phyloP scores from a whole-genome alignment of 305 asterid genomes.

The Ilex paraguariensis region DNA sequence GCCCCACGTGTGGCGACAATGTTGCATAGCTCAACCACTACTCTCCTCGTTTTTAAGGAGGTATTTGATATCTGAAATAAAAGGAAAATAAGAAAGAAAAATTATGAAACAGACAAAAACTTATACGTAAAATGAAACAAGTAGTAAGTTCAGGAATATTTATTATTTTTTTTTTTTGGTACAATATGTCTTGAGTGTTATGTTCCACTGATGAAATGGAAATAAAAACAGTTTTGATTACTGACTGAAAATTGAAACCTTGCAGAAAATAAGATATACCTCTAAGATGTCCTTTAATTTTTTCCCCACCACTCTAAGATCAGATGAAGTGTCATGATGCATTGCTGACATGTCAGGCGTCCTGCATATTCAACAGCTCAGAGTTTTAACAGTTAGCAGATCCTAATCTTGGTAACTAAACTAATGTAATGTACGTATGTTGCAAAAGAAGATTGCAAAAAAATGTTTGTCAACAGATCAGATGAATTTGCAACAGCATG shows the following conservation, averaged over 20 bases:
- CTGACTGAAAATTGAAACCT: not conserved
- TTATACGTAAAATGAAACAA: no score
- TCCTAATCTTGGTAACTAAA: no score
- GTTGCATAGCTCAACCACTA: conserved; percentile 67
- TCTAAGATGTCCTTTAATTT: conserved; percentile 54
- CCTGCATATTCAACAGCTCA: conserved; percentile 34
- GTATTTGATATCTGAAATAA: conserved; percentile 49
- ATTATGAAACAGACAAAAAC: not conserved
- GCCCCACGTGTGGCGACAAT: conserved; percentile 77
- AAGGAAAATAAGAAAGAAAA: conserved; percentile 1
- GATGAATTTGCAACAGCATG: not conserved
- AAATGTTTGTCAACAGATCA: not conserved
- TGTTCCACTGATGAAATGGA: no score
- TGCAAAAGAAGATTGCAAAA: no score
- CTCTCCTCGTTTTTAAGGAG: conserved; percentile 53
- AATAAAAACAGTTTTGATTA: no score
- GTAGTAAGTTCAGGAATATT: no score
- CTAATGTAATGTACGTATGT: no score
- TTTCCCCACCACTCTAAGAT: conserved; percentile 57
- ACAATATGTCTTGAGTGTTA: no score
- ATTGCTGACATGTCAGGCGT: conserved; percentile 88
- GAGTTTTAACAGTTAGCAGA: no score
- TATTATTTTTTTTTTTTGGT: no score
- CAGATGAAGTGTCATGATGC: conserved; percentile 78
- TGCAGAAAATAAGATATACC: conserved; percentile 29